Conservation (phyloP, 495 filamentous ascomycete genomes). For the Trypethelium eluteriae region DNA sequence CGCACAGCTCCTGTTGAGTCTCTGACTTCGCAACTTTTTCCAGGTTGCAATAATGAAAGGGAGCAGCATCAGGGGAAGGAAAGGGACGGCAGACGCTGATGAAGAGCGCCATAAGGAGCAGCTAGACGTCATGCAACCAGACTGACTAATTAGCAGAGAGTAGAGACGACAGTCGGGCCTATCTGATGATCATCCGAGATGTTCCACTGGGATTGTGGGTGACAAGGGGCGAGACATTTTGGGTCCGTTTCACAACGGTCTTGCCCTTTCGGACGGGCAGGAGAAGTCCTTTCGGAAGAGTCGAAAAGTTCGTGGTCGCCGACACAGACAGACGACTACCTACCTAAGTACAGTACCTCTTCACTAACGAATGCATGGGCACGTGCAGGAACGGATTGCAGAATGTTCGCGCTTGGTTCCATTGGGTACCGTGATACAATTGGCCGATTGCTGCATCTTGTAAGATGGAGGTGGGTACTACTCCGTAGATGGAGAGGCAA, state of each 20-base stretch:
- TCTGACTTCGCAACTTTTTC: not conserved
- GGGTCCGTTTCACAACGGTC: slow-evolving; percentile 4
- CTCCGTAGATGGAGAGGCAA: no score
- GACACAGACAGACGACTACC: not conserved
- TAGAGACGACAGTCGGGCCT: not conserved
- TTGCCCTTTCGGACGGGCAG: not conserved
- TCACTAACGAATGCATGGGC: no score
- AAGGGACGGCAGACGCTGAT: not conserved
- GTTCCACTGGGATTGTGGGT: not conserved
- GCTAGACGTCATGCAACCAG: not conserved
- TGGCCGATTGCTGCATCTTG: no score
- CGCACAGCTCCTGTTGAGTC: not conserved
- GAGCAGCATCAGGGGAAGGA: not conserved
- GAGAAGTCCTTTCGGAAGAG: not conserved
- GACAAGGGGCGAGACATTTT: not conserved
- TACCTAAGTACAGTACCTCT: no score
- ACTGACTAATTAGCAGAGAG: not conserved
- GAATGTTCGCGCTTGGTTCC: no score
- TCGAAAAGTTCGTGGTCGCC: not conserved
- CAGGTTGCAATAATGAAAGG: not conserved
- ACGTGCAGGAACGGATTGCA: no score
- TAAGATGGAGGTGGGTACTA: no score
- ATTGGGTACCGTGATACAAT: no score
- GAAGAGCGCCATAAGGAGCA: not conserved
- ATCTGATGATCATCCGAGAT: not conserved